phyloP scores from a whole-genome alignment of 176 grass and related monocot genomes.

The Tuctoria greenei region DNA sequence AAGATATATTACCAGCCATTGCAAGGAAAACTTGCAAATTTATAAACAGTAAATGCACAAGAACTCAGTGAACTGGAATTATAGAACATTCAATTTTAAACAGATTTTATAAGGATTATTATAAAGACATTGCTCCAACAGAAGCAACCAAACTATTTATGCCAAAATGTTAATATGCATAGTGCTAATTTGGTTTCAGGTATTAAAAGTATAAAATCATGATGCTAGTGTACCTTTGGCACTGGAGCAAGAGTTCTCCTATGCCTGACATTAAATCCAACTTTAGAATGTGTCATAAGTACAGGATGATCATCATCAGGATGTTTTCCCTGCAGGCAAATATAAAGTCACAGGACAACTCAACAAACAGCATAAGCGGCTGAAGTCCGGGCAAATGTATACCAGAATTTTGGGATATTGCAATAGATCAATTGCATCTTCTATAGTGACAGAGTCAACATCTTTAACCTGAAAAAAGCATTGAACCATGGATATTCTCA shows the following conservation, averaged over 20 bases:
- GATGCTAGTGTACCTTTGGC: slow-evolving; percentile 62
- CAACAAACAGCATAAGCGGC: slow-evolving; percentile 5
- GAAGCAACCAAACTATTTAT: neutral
- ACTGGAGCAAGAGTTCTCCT: slow-evolving; percentile 57
- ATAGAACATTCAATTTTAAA: too few species aligned
- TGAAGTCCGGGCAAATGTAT: slow-evolving; percentile 29
- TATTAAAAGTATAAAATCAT: slow-evolving; percentile 1
- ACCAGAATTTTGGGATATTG: slow-evolving; percentile 86
- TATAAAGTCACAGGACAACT: slow-evolving; percentile 22
- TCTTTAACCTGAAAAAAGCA: slow-evolving; percentile 63
- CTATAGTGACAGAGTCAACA: slow-evolving; percentile 57
- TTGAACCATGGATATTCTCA: slow-evolving; percentile 11
- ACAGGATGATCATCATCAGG: slow-evolving; percentile 70
- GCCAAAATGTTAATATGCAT: neutral
- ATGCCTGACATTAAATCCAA: slow-evolving; percentile 71
- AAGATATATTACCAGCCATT: slow-evolving; percentile 35
- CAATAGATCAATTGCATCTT: slow-evolving; percentile 81
- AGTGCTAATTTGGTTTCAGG: neutral
- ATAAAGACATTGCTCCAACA: too few species aligned
- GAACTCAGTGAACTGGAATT: too few species aligned
- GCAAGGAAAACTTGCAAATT: slow-evolving; percentile 13
- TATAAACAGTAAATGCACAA: neutral
- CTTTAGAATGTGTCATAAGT: slow-evolving; percentile 73
- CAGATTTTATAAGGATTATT: too few species aligned
- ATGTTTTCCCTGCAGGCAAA: slow-evolving; percentile 69